Conservation (phyloP, 2,329 filamentous ascomycete genomes). For the Hypoxylon rubiginosum region DNA sequence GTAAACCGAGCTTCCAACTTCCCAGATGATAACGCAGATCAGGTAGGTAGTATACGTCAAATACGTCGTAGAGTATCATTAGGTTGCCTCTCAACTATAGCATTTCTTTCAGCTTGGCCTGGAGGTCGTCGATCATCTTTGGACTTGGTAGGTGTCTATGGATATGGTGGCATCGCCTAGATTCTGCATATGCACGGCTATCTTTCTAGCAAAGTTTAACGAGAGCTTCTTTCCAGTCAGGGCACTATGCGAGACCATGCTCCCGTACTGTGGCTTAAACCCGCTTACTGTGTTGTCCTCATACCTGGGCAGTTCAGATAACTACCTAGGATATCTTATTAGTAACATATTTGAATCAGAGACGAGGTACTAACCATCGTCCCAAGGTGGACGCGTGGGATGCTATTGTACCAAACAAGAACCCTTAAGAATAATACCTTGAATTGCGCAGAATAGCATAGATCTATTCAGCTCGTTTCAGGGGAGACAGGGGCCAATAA, state of each 20-base stretch:
- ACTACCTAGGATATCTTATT: no score
- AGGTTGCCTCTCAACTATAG: neutral
- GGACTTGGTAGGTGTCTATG: conserved; percentile 11
- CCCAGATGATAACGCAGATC: neutral
- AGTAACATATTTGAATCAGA: no score
- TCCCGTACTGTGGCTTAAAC: conserved; percentile 4
- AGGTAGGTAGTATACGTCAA: conserved; percentile 22
- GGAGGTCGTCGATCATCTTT: conserved; percentile 24
- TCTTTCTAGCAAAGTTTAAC: conserved; percentile 3
- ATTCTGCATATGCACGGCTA: conserved; percentile 1
- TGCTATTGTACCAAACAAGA: no score
- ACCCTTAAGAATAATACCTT: neutral
- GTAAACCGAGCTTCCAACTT: neutral
- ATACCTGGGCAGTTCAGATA: neutral
- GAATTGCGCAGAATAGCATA: neutral
- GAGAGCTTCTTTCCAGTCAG: neutral
- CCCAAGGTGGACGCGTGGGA: no score
- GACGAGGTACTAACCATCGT: no score
- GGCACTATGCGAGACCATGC: neutral
- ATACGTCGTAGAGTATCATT: neutral
- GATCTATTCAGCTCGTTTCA: neutral
- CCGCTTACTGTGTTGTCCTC: conserved; percentile 18
- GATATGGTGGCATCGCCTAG: conserved; percentile 5
- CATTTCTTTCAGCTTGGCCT: conserved; percentile 18
- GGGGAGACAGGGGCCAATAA: conserved; percentile 15